Base-by-base conservation (phyloP, 495 filamentous ascomycete species). In the Xylaria grammica region DNA sequence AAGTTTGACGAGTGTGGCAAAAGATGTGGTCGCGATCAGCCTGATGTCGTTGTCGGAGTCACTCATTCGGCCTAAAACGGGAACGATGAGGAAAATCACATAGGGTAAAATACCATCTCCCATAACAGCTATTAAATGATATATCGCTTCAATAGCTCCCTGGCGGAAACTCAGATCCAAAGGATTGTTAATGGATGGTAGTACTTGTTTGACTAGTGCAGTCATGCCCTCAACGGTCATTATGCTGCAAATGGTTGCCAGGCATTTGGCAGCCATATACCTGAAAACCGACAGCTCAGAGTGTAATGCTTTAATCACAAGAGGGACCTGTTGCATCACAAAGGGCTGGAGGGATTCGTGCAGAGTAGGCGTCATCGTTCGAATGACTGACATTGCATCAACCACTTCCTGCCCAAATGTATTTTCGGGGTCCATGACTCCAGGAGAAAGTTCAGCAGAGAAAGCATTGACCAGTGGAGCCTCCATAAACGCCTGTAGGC, bases 41-140 rank as follows among this genome's bases (percentile, higher is more conserved):
- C 95, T 87, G 56, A 98, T 88, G 69, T 98, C 94, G 68, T 94
- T 93, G 76, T 99, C 94, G 0, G 94, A 95, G 74, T 99, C 95
- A 74, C 94, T 97, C 95, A 99, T 99, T n/a, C 95, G 88, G 42
- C 95, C 95, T 56, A 99, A 84, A 4, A 99, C 94, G 3, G 95
- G 95, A n/a, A 97, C 94, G 49, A 99, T 94, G 59, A 99, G 86
- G 86, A 99, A 98, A 69, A 99, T 97, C 60, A 99, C 95, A 75
- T 98, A 99, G 9, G 95, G 95, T 20, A 99, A 80, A 61, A 99
- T 98, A 52, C 86, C 85, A 69, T 97, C 96, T 62, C 96, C 95
- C 95, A 99, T 99, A 59, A 98, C 94, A 70, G 96, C 90, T 68
- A 98, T 98, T 38, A 99, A 82, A 71, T 97, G 89, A 70, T 99